Percentiles rank a stretch among this genome's conserved stretches.
These are phyloP conservation scores for Colletotrichum sp. DNA, from an alignment of 2,329 filamentous ascomycete genomes.

Conservation along the genomic window DNA sequence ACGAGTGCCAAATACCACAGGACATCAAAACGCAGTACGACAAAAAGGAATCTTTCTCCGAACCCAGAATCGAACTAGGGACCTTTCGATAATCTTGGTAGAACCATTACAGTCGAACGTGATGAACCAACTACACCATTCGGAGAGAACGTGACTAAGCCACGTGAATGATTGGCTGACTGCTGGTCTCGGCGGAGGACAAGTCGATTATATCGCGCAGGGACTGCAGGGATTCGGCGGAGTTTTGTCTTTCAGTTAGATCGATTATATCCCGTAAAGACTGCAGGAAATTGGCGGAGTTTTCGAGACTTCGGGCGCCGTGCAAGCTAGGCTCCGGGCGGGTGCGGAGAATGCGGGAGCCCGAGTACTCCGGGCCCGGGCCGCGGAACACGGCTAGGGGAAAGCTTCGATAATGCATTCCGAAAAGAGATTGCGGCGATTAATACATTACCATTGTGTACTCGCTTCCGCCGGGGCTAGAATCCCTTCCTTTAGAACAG, in stretches of 20 bases:
- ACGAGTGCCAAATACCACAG: neutral
- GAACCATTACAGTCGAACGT: constrained; percentile 15
- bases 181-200: neutral
- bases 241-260: neutral
- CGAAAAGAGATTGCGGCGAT: neutral
- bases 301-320: neutral
- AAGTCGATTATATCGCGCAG: neutral
- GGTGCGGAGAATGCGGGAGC: neutral
- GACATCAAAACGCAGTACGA: neutral
- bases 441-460: rapidly evolving
- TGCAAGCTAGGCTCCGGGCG: neutral
- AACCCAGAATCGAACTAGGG: constrained; percentile 14
- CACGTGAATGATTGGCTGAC: constrained; percentile 7
- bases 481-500: neutral
- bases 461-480: rapidly evolving
- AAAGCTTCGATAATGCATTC: neutral
- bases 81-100: constrained; percentile 4
- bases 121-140: constrained; percentile 16
- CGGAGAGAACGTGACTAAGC: neutral
- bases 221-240: neutral
- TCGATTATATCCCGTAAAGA: neutral
- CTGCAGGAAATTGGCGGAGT: neutral
- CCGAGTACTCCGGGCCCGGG: neutral
- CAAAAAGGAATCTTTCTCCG: neutral
- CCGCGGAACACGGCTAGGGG: neutral